A percentile compares a stretch with the other conserved stretches of the same genome.
These are phyloP conservation scores for Lentinula raphanica DNA, from an alignment of 768 basidiomycete genomes.

Conservation along the genomic window DNA sequence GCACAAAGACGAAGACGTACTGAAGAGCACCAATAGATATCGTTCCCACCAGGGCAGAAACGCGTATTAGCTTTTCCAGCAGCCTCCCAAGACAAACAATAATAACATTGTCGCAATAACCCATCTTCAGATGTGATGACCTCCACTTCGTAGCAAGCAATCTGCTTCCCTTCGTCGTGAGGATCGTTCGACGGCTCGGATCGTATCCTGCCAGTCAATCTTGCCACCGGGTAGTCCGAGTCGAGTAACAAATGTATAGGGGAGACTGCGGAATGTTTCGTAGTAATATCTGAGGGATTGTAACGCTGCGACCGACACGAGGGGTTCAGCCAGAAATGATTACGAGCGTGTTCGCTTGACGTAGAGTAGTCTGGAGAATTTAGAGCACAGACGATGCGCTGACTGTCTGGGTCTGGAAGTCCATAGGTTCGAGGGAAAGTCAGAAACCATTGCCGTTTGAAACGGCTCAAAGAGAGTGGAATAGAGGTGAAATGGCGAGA, in stretches of 20 bases:
- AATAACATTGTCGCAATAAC: constrained; percentile 3
- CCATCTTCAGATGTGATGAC: not conserved
- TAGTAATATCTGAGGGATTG: not conserved
- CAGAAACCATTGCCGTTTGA: constrained; percentile 3
- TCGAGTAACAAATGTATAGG: constrained; percentile 3
- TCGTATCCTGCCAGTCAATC: constrained; percentile 2
- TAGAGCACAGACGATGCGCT: constrained; percentile 2
- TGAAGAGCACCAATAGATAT: constrained; percentile 3
- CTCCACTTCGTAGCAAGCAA: constrained; percentile 6
- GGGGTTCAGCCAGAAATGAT: constrained; percentile 6
- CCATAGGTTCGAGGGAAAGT: constrained; percentile 5
- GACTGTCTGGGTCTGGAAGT: constrained; percentile 1
- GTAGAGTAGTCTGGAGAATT: constrained; percentile 1
- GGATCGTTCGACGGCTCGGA: constrained; percentile 1
- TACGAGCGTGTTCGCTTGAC: not conserved
- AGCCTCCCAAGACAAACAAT: constrained; percentile 4
- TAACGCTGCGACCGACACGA: not conserved
- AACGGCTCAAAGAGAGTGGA: constrained; percentile 4
- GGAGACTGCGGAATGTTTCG: not conserved
- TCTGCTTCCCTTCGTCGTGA: constrained; percentile 4
- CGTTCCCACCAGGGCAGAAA: not conserved
- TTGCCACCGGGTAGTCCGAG: not conserved
- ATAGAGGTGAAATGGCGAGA: constrained; percentile 5
- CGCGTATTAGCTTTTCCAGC: not conserved
- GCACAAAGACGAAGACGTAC: not conserved